Evolutionary conservation across 495 filamentous ascomycete genomes (phyloP), one percentile per base, ranked within the genome.

Genomic region (Ramalina intermedia): DNA sequence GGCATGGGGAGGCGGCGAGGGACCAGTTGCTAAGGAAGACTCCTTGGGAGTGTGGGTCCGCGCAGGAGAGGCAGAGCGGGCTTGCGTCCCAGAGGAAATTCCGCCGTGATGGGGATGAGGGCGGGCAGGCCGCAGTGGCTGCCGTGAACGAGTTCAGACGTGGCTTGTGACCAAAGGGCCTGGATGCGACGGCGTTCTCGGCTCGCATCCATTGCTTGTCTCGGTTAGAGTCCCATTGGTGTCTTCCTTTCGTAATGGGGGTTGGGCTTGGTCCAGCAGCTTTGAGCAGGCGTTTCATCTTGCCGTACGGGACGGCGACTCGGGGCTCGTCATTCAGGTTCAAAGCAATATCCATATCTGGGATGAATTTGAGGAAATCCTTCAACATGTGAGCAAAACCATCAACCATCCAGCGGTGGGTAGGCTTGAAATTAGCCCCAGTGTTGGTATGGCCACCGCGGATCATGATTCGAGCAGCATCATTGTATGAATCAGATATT

Each of bases 261-360:
- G 55, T 26, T 27, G 46, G 46, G n/a, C 60, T 53, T 41, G 59
- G 46, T 37, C 46, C 63, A 26, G 66, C 73, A 18, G 57, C 57
- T 16, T 61, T 58, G 39, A 57, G 68, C 18, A 75, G 53, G 6
- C 57, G 53, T 6, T 66, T 48, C 9, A 73, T 60, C 14, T 76
- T 73, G 46, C 79, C 73, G 71, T 78, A 83, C 3, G 84, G 80
- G 1, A 85, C 76, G 2, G 86, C 69, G 5, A 89, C 73, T 13
- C 84, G 71, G n/a, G 85, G 84, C 53, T 84, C 74, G 54, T 88
- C 82, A 39, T 85, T 76, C 21, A 87, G 56, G 59, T 91, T 93
- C 64, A 93, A 80, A 0, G 82, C 80, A 35, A 93, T 63, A 50
- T 86, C 81, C 83, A 93, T 85, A 46, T 85, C 75, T 1, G 84